Base-by-base conservation (phyloP, 163 green algal genomes). In the Chlamydomonas reinhardtii region DNA sequence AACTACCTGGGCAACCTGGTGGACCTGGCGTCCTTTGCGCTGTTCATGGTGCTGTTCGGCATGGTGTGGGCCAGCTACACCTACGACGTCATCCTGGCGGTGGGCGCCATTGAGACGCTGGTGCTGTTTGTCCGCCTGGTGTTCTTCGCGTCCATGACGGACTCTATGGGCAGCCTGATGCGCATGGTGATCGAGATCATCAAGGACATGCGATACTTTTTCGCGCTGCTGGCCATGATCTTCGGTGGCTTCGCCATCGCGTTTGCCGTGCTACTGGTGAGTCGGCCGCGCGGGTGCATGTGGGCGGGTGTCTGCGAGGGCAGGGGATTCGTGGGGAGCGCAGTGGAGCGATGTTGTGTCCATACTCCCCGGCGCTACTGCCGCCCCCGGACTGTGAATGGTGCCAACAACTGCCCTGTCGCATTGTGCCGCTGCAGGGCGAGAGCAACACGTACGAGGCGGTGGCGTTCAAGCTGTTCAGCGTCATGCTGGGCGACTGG, bases 151-250 rank as follows among this genome's bases (percentile, higher is more conserved):
- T 81, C 80, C 73, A 90, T 90, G 69, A 86, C 73, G 6, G 86
- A 90, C 65, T 77, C 66, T 74, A 84, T 90, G 74, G 80, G 80
- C 79, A 82, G 65, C 52, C 79, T 90, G 4, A 82, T 90, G 73
- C 80, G 86, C 56, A 86, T 87, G 64, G 80, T 90, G 66, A 88
- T 86, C 16, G 86, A 90, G 74, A 90, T 87, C 56, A 85, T 88
- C 20, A 90, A 90, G 72, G 85, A 87, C 82, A 87, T 87, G 82
- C 17, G 82, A 1, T 84, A 85, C 74, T 90, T 90, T 39, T 90
- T 90, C 80, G 59, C 76, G 35, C 68, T 90, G 72, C 62, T 90
- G 29, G 86, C 54, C 2, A 87, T 87, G 56, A 80, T 90, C 25
- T 90, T 84, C 39, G 80, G 74, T 9, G 86, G 86, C 66, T 90